Percentiles rank a stretch among this genome's conserved stretches.
phyloP scores from a whole-genome alignment of 352 stramenopile genomes.

The Pythium coloratum region DNA sequence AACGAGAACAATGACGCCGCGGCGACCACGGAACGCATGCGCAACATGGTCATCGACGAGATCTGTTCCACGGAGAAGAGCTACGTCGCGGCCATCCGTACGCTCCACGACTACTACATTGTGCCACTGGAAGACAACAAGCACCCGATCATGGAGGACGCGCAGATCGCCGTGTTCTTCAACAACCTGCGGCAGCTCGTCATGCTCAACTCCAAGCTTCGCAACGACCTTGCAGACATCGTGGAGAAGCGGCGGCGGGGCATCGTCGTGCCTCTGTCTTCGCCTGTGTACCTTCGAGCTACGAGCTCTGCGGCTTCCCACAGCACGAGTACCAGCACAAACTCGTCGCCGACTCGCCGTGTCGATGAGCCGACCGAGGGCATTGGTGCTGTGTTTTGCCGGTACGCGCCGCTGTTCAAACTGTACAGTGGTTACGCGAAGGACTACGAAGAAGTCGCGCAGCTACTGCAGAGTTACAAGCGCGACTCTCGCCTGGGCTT shows the following conservation, averaged over 20 bases:
- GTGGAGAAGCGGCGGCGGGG: conserved; percentile 31
- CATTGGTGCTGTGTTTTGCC: conserved; percentile 77
- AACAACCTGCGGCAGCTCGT: conserved; percentile 80
- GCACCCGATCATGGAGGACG: conserved; percentile 81
- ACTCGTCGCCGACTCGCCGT: conserved; percentile 16
- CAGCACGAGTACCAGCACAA: conserved; percentile 13
- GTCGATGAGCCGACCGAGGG: conserved; percentile 30
- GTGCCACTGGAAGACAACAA: conserved; percentile 74
- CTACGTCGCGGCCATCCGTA: conserved; percentile 76
- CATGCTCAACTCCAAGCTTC: conserved; percentile 85
- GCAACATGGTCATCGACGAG: conserved; percentile 68
- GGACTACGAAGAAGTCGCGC: conserved; percentile 77
- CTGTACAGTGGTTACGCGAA: conserved; percentile 83
- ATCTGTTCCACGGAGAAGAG: conserved; percentile 79
- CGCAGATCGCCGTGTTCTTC: conserved; percentile 87
- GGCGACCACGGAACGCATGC: conserved; percentile 29
- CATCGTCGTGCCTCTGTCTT: conserved; percentile 15
- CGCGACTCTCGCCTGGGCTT: conserved; percentile 52
- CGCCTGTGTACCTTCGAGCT: conserved; percentile 19
- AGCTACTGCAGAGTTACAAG: conserved; percentile 57
- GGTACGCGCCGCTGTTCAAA: conserved; percentile 82
- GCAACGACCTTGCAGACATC: conserved; percentile 71
- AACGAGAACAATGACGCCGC: conserved; percentile 26
- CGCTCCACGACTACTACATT: conserved; percentile 80
- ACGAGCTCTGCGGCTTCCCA: conserved; percentile 8